A percentile compares a stretch with the other conserved stretches of the same genome.
Conservation (phyloP, 2,329 filamentous ascomycete genomes). For the Colletotrichum cereale region DNA sequence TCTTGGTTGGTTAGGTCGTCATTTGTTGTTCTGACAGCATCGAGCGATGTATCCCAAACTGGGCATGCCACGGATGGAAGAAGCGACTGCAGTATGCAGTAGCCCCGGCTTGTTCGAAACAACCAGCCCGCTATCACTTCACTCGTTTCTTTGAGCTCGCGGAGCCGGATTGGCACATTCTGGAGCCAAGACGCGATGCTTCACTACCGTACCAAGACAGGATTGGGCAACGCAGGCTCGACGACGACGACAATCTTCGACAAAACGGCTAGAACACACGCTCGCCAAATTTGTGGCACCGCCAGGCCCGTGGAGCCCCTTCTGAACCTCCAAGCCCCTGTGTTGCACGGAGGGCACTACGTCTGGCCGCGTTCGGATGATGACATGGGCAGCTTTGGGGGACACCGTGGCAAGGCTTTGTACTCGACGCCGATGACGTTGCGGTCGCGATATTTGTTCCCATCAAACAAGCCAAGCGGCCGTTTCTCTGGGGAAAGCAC, state of each 20-base stretch:
- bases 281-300: not conserved
- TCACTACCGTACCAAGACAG: not conserved
- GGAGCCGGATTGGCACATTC: slow-evolving; percentile 15
- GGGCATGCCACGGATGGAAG: not conserved
- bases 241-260: slow-evolving; percentile 1
- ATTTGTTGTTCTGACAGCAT: slow-evolving; percentile 7
- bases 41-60: not conserved
- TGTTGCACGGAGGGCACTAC: not conserved
- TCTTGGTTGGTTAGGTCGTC: not conserved
- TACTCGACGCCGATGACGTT: slow-evolving; percentile 8
- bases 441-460: not conserved
- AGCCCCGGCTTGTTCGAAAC: slow-evolving; percentile 4
- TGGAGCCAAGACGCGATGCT: not conserved
- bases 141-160: not conserved
- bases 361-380: not conserved
- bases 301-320: not conserved
- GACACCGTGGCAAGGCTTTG: not conserved
- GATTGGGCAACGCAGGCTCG: not conserved
- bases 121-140: not conserved
- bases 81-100: not conserved
- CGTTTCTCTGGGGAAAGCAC: not conserved
- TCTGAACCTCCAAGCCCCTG: not conserved
- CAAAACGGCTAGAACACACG: not conserved
- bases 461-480: not conserved
- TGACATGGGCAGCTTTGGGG: not conserved